phyloP scores from a whole-genome alignment of 2,329 filamentous ascomycete species.

The Knufia petricola region DNA sequence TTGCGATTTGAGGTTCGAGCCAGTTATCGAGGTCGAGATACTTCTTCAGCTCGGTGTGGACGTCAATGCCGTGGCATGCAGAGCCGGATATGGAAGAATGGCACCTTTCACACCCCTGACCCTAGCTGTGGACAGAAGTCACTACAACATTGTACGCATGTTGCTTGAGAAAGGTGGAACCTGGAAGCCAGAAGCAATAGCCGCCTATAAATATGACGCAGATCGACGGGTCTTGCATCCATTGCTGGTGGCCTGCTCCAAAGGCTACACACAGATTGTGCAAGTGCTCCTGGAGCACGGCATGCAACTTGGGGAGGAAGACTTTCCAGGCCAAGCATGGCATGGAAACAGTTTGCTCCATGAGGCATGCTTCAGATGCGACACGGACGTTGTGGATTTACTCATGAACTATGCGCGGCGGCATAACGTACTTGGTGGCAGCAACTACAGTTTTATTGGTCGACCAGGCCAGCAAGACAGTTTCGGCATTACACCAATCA shows the following conservation, averaged over 20 bases:
- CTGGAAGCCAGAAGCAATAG: constrained; percentile 8
- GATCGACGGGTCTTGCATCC: constrained; percentile 14
- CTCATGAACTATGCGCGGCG: constrained; percentile 10
- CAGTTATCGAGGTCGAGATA: constrained; percentile 13
- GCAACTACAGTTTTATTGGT: constrained; percentile 1
- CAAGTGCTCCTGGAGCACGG: constrained; percentile 15
- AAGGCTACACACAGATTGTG: constrained; percentile 15
- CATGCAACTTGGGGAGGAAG: constrained; percentile 8
- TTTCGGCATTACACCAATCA: constrained; percentile 19
- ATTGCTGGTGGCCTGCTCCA: constrained; percentile 16
- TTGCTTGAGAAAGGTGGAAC: constrained; percentile 9
- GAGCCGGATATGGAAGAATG: constrained; percentile 14
- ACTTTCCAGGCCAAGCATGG: constrained; percentile 14
- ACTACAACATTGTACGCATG: constrained; percentile 14
- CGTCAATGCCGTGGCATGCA: constrained; percentile 15
- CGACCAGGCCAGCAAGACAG: constrained; percentile 12
- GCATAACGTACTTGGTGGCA: not conserved
- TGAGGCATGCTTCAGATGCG: constrained; percentile 17
- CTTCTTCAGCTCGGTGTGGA: constrained; percentile 17
- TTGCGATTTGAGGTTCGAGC: constrained; percentile 6
- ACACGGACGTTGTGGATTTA: constrained; percentile 15
- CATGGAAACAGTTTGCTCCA: constrained; percentile 19
- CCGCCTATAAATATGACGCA: constrained; percentile 2
- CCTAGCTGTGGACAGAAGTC: constrained; percentile 14
- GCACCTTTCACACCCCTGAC: constrained; percentile 18